These are phyloP conservation scores for Camelina laxa DNA, from an alignment of 345 rosid genomes.

Conservation along the genomic window DNA sequence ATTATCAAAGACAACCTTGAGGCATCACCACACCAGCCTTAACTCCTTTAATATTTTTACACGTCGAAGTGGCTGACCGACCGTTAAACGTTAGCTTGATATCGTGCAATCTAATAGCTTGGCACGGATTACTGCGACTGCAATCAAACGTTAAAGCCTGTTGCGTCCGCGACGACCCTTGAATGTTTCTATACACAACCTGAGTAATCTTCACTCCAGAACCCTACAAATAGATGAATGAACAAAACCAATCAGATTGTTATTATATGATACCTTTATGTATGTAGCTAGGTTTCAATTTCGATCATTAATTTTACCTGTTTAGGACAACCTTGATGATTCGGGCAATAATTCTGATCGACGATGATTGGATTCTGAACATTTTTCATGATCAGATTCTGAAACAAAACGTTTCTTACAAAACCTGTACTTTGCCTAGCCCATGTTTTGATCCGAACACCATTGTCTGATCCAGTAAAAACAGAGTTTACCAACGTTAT, in stretches of 20 bases:
- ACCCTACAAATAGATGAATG: slow-evolving; percentile 40
- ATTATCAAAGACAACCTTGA: slow-evolving; percentile 49
- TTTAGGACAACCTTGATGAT: slow-evolving; percentile 47
- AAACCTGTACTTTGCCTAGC: slow-evolving; percentile 58
- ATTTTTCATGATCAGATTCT: slow-evolving; percentile 43
- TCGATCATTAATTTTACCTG: slow-evolving; percentile 45
- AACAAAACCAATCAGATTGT: background rate
- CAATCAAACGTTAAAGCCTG: slow-evolving; percentile 68
- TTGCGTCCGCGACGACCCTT: slow-evolving; percentile 62
- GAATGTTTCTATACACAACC: slow-evolving; percentile 67
- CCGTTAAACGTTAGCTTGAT: slow-evolving; percentile 56
- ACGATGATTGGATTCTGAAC: slow-evolving; percentile 60
- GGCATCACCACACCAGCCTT: slow-evolving; percentile 52
- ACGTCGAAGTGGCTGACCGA: slow-evolving; percentile 50
- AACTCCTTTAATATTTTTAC: slow-evolving; percentile 61
- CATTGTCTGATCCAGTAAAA: slow-evolving; percentile 46
- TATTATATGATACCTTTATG: background rate
- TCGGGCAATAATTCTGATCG: slow-evolving; percentile 65
- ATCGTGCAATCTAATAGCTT: slow-evolving; percentile 55
- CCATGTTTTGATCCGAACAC: slow-evolving; percentile 55
- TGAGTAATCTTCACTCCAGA: slow-evolving; percentile 69
- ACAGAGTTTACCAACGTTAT: slow-evolving; percentile 43
- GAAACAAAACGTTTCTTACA: slow-evolving; percentile 50
- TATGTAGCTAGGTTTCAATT: background rate
- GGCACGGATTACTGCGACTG: slow-evolving; percentile 59